A percentile compares a stretch with the other conserved stretches of the same genome.
These are phyloP conservation scores for Aspergillus ellipticus DNA, from an alignment of 495 filamentous ascomycete species.

Conservation along the genomic window DNA sequence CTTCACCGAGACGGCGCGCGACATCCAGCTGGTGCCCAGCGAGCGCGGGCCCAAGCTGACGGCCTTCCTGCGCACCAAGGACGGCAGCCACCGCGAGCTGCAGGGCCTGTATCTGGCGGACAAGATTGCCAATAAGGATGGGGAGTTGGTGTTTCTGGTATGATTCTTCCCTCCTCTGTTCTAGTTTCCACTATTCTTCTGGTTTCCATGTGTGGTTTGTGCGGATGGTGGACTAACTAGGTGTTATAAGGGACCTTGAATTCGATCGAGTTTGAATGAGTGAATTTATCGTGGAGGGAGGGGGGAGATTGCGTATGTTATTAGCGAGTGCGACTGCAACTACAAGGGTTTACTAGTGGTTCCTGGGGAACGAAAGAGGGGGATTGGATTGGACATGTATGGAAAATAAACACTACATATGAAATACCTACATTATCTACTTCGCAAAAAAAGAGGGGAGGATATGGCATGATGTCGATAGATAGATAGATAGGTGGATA, in stretches of 20 bases:
- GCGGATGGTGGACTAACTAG: neutral
- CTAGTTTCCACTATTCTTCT: neutral
- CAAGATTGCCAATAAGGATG: constrained; percentile 18
- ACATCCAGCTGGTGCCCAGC: constrained; percentile 13
- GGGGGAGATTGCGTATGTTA: neutral
- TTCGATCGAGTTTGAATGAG: no score
- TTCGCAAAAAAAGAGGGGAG: no score
- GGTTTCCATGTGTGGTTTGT: neutral
- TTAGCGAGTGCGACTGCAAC: no score
- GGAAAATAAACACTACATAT: no score
- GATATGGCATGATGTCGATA: no score
- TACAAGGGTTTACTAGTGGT: no score
- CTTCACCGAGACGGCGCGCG: constrained; percentile 13
- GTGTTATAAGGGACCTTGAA: neutral
- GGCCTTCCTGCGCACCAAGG: constrained; percentile 8
- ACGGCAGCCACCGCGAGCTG: constrained; percentile 11
- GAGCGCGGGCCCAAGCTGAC: constrained; percentile 14
- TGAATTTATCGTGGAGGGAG: no score
- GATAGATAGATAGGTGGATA: no score
- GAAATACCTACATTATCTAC: no score
- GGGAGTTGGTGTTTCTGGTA: constrained; percentile 12
- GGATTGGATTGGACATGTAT: no score
- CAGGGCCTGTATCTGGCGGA: constrained; percentile 17
- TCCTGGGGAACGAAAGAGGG: no score
- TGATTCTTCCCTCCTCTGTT: constrained; percentile 2